Conservation (phyloP, 2,329 filamentous ascomycete genomes). For the Diaporthe helianthi region DNA sequence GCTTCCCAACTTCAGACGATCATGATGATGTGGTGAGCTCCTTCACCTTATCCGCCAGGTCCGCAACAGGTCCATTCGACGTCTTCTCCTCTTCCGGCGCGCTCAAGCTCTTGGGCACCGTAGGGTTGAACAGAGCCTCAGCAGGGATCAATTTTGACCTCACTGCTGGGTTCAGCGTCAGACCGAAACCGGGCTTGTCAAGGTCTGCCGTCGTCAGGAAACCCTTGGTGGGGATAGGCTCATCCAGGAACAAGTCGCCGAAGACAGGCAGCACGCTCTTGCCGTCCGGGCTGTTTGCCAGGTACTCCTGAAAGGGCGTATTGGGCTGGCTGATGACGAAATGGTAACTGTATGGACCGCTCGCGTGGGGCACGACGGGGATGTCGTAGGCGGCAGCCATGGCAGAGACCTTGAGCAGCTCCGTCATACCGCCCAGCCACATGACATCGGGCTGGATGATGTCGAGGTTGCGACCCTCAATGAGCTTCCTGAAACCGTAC, state of each 20-base stretch:
- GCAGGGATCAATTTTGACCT: constrained; percentile 76
- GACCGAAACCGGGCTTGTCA: constrained; percentile 89
- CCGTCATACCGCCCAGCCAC: constrained; percentile 94
- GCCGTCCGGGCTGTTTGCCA: constrained; percentile 91
- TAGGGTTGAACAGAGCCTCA: constrained; percentile 73
- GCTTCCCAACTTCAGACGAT: background rate
- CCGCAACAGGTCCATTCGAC: constrained; percentile 41
- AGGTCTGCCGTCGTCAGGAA: constrained; percentile 80
- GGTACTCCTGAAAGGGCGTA: constrained; percentile 93
- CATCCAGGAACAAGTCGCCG: constrained; percentile 87
- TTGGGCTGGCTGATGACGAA: constrained; percentile 94
- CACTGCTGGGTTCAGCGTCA: constrained; percentile 83
- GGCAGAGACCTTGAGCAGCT: constrained; percentile 86
- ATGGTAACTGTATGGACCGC: constrained; percentile 93
- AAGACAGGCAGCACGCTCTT: constrained; percentile 91
- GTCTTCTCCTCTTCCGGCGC: constrained; percentile 36
- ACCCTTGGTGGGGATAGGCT: constrained; percentile 85
- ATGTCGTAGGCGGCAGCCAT: constrained; percentile 94
- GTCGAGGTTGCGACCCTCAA: constrained; percentile 89
- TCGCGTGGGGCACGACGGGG: constrained; percentile 93
- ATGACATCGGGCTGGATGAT: constrained; percentile 97
- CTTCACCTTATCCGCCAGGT: constrained; percentile 46
- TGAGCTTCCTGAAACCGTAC: constrained; percentile 92
- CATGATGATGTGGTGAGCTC: constrained; percentile 40
- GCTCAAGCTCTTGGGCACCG: constrained; percentile 52